Evolutionary conservation across 805 yeast species (phyloP).

Genomic region (Blastobotrys attinorum): DNA sequence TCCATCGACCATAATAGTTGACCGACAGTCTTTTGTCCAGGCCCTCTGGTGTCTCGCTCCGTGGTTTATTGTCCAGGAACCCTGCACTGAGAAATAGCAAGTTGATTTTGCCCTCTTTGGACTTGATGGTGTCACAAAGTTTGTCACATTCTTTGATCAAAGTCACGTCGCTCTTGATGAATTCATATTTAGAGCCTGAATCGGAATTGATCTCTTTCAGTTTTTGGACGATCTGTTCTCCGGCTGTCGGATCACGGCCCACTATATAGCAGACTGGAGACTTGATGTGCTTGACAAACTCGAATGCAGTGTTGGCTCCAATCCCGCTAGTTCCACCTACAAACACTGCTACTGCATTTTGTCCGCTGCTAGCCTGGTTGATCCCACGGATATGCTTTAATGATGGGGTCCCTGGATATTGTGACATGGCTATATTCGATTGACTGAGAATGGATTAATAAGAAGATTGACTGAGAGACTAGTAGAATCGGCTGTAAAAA

Average conservation of each 20-base stretch:
- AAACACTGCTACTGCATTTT: conserved; percentile 11
- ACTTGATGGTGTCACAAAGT: conserved; percentile 8
- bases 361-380: no score
- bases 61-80: conserved; percentile 22
- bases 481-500: no score
- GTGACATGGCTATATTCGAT: no score
- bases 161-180: conserved; percentile 17
- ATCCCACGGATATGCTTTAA: no score
- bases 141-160: conserved; percentile 17
- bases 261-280: conserved; percentile 22
- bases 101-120: conserved; percentile 16
- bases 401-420: no score
- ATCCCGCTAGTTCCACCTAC: conserved; percentile 26
- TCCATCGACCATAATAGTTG: conserved; percentile 25
- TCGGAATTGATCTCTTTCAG: conserved; percentile 15
- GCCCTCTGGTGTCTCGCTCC: conserved; percentile 24
- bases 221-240: conserved; percentile 15
- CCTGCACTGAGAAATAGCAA: conserved; percentile 18
- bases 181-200: conserved; percentile 13
- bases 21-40: conserved; percentile 21
- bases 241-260: conserved; percentile 22
- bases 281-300: conserved; percentile 19
- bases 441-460: no score
- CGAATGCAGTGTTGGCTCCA: conserved; percentile 23
- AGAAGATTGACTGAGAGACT: no score